Conservation (phyloP, 139 green algal species). For the Volvox africanus region DNA sequence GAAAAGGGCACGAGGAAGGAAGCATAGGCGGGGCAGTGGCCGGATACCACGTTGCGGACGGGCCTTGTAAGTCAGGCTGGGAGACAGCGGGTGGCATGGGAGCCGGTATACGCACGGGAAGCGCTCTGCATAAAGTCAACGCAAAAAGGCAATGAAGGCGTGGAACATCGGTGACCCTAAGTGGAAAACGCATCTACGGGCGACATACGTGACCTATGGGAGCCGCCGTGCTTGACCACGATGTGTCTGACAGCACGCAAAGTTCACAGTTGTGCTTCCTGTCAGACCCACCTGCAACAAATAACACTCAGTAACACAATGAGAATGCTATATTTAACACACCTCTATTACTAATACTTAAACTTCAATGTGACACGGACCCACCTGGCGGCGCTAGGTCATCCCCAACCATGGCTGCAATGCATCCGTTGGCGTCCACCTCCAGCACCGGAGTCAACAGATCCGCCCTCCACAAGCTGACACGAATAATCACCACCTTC, state of each 20-base stretch:
- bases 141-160: too few relatives aligned
- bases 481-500: slow-evolving; percentile 34
- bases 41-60: too few relatives aligned
- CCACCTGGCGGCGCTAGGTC: slow-evolving; percentile 28
- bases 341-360: neutral
- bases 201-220: too few relatives aligned
- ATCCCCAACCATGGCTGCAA: slow-evolving; percentile 1
- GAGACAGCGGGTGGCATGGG: neutral
- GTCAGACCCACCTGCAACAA: too few relatives aligned
- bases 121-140: too few relatives aligned
- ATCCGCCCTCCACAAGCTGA: slow-evolving; percentile 56
- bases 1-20: neutral
- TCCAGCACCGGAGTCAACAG: slow-evolving; percentile 54
- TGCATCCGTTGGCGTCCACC: slow-evolving; percentile 3
- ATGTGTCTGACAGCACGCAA: too few relatives aligned
- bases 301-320: too few relatives aligned
- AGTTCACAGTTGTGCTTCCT: too few relatives aligned
- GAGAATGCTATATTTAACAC: neutral
- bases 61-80: too few relatives aligned
- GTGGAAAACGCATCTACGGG: too few relatives aligned
- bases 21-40: neutral
- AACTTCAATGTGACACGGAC: neutral
- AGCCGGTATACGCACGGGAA: neutral
- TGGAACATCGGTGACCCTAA: too few relatives aligned
- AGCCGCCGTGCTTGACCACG: too few relatives aligned